Evolutionary conservation across 352 stramenopile genomes (phyloP).

Genomic region (Phytophthora crassamura): DNA sequence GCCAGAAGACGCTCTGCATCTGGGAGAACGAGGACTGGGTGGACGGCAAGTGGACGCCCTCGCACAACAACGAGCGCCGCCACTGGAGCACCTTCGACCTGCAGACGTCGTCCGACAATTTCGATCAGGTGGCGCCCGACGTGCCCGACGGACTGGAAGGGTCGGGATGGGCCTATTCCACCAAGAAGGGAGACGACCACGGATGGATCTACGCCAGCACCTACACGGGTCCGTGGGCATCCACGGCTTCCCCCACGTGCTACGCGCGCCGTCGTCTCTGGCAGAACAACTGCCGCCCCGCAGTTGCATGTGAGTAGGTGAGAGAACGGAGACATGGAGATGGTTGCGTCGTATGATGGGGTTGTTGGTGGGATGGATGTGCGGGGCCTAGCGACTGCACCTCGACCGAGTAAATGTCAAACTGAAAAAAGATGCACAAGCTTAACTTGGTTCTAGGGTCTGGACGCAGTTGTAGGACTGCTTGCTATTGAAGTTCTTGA

Average conservation of each 20-base stretch:
- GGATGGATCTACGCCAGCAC: slow-evolving; percentile 76
- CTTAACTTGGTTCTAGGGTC: too few species aligned
- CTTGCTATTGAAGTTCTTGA: too few species aligned
- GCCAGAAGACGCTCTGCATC: slow-evolving; percentile 61
- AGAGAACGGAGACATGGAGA: not conserved
- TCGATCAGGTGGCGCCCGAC: slow-evolving; percentile 68
- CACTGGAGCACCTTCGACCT: slow-evolving; percentile 71
- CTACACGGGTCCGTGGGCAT: slow-evolving; percentile 69
- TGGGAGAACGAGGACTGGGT: slow-evolving; percentile 77
- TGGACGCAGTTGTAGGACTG: too few species aligned
- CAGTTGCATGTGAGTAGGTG: slow-evolving; percentile 49
- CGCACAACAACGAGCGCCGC: slow-evolving; percentile 56
- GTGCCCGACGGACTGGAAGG: slow-evolving; percentile 58
- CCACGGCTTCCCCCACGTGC: slow-evolving; percentile 19
- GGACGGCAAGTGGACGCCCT: slow-evolving; percentile 50
- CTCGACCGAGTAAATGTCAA: too few species aligned
- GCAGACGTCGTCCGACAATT: slow-evolving; percentile 63
- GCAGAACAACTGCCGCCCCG: slow-evolving; percentile 73
- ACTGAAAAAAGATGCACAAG: too few species aligned
- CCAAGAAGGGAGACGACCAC: slow-evolving; percentile 67
- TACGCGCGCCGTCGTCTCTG: slow-evolving; percentile 72
- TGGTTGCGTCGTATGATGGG: slow-evolving; percentile 1
- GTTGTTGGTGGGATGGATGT: not conserved
- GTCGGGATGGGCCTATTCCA: slow-evolving; percentile 72
- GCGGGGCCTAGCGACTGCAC: too few species aligned